Evolutionary conservation across 257 asterid species (phyloP), one percentile per base, ranked within the genome.

Genomic region (Gynochthodes officinalis): DNA sequence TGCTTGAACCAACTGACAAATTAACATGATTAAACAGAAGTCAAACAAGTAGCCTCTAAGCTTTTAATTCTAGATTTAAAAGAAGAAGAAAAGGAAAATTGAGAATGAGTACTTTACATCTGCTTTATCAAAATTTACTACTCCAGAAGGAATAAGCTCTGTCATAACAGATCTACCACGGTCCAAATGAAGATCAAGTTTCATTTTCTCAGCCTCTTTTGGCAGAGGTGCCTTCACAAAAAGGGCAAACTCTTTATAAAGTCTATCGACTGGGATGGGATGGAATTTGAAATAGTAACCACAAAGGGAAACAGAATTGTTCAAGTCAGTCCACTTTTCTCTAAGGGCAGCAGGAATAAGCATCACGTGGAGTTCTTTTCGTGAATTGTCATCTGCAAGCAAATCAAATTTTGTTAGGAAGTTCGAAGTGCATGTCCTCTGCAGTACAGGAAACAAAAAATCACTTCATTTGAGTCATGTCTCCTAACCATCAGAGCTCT

Each of bases 281-380:
- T 76, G 77, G 76, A 90, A 74, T 53, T 89, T 84, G 75, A 95
- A 74, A 78, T 76, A 80, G 81, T 95, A 95, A 67, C 89, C 82
- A 77, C 78, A 75, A 68, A 92, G 86, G 69, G 33, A 64, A 77
- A 89, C 84, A 72, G 85, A 79, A 81, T 72, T 77, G 61, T 69
- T 89, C 70, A 73, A 76, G 53, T 77, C 78, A 71, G 73, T 82
- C 99, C 98, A 92, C 23, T 82, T 81, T 71, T 81, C 84, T 82
- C 81, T 84, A 67, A 95, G 86, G 80, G 86, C 89, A 58, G 89
- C 84, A 40, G 99, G 99, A 82, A 95, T 89, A 78, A 90, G 89
- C 98, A 95, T 95, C 88, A 90, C 94, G 69, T 92, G 89, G 64
- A 95, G 90, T 83, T 89, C 98, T 44, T 81, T 87, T 74, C 88